phyloP scores from a whole-genome alignment of 1,284 basidiomycete genomes.

The Tilletia walkeri region DNA sequence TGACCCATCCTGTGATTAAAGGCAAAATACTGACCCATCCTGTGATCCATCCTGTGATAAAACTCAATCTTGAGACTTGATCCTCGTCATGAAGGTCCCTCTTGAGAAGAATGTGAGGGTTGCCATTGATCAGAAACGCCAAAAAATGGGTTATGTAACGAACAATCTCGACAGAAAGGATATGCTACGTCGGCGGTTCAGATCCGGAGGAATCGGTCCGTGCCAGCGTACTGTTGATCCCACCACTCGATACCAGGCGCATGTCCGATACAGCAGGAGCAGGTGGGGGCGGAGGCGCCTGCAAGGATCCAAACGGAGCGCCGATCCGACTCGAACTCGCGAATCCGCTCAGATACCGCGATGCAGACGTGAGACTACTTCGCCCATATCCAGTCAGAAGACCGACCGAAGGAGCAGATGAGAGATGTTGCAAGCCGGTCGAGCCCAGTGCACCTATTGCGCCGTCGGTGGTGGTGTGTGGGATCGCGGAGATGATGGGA shows the following conservation, averaged over 20 bases:
- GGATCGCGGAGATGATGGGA: background rate
- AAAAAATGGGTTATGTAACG: too few species aligned
- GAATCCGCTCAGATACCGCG: background rate
- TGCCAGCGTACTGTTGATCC: too few species aligned
- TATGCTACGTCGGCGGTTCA: too few species aligned
- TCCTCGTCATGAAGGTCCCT: too few species aligned
- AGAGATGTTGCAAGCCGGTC: background rate
- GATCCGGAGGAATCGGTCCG: too few species aligned
- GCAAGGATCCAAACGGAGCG: background rate
- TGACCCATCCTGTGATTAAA: too few species aligned
- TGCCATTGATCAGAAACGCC: too few species aligned
- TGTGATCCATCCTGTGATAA: too few species aligned
- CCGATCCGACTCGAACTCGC: constrained; percentile 1
- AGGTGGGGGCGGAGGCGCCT: background rate
- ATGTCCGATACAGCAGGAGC: background rate
- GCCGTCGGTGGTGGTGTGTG: background rate
- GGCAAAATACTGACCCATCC: too few species aligned
- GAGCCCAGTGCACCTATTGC: background rate
- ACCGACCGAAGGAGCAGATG: background rate
- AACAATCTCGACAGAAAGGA: too few species aligned
- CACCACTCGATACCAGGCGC: background rate
- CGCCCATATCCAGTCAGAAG: background rate
- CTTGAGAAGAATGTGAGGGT: too few species aligned
- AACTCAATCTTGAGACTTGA: too few species aligned
- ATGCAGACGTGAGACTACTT: background rate